A percentile compares a stretch with the other conserved stretches of the same genome.
Conservation (phyloP, 129 eudicot species). For the Erigeron canadensis region DNA sequence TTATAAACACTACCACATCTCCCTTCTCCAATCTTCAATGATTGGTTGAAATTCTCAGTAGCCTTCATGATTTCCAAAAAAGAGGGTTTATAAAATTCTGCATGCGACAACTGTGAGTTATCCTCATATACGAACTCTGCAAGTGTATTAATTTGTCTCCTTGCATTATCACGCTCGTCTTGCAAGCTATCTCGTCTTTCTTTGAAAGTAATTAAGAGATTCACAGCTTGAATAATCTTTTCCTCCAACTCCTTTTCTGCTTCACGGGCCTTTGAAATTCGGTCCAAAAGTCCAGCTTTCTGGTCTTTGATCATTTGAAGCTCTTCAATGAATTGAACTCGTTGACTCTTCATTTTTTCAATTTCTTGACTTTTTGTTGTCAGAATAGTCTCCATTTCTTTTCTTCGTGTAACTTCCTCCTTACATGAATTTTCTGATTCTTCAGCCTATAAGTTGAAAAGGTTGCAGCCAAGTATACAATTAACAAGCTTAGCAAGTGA, state of each 20-base stretch:
- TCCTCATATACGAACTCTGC: slow-evolving; percentile 31
- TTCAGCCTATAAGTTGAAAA: slow-evolving; percentile 54
- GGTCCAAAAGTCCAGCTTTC: slow-evolving; percentile 50
- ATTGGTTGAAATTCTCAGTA: slow-evolving; percentile 67
- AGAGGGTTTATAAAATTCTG: slow-evolving; percentile 44
- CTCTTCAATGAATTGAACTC: slow-evolving; percentile 39
- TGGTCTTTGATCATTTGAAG: slow-evolving; percentile 48
- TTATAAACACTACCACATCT: slow-evolving; percentile 71
- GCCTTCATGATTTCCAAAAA: slow-evolving; percentile 75
- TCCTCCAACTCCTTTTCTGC: slow-evolving; percentile 70
- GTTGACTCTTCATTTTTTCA: slow-evolving; percentile 51
- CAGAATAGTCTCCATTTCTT: slow-evolving; percentile 51
- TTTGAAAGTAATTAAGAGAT: slow-evolving; percentile 64
- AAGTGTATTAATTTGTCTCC: slow-evolving; percentile 39
- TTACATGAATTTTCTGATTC: slow-evolving; percentile 44
- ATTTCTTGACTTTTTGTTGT: slow-evolving; percentile 48
- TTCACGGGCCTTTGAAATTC: slow-evolving; percentile 37
- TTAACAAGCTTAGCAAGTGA: neutral
- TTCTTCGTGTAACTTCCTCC: slow-evolving; percentile 44
- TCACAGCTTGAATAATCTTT: slow-evolving; percentile 75
- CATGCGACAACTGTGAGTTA: slow-evolving; percentile 10
- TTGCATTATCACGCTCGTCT: slow-evolving; percentile 46
- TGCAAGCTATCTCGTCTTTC: slow-evolving; percentile 56
- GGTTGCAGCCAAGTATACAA: neutral
- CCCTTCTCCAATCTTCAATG: slow-evolving; percentile 74